Conservation (phyloP, 148 eudicot genomes). For the Mesembryanthemum crystallinum region DNA sequence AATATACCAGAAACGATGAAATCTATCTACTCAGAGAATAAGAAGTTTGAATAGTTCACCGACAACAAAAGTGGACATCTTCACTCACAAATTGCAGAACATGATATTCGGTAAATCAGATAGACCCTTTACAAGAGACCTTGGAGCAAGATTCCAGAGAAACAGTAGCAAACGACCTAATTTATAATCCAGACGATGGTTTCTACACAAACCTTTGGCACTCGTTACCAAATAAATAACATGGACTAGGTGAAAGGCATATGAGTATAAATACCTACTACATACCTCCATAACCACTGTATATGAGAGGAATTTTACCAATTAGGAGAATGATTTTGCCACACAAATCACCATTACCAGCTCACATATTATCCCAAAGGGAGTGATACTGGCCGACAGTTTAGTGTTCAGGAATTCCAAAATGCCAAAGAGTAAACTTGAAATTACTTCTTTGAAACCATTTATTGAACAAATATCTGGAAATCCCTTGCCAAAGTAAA, state of each 20-base stretch:
- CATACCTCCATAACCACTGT: neutral
- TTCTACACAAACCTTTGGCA: neutral
- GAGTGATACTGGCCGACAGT: constrained; percentile 9
- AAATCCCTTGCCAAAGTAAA: constrained; percentile 13
- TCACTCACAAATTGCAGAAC: neutral
- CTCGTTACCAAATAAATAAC: neutral
- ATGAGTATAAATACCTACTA: neutral
- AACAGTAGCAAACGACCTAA: neutral
- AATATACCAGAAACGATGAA: neutral
- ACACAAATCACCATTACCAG: neutral
- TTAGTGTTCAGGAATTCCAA: constrained; percentile 13
- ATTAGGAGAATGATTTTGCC: neutral
- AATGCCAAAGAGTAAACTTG: constrained; percentile 3
- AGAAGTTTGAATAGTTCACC: neutral
- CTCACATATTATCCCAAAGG: constrained; percentile 8
- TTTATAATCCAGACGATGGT: neutral
- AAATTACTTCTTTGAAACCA: neutral
- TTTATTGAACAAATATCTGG: constrained; percentile 5
- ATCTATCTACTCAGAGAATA: neutral
- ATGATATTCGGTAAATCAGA: constrained; percentile 1
- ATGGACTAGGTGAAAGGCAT: neutral
- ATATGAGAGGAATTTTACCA: neutral
- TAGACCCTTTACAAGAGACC: neutral
- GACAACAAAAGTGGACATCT: neutral
- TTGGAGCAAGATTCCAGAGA: constrained; percentile 4